Evolutionary conservation across 2,329 filamentous ascomycete genomes (phyloP).

Genomic region (Aureobasidium sp.): DNA sequence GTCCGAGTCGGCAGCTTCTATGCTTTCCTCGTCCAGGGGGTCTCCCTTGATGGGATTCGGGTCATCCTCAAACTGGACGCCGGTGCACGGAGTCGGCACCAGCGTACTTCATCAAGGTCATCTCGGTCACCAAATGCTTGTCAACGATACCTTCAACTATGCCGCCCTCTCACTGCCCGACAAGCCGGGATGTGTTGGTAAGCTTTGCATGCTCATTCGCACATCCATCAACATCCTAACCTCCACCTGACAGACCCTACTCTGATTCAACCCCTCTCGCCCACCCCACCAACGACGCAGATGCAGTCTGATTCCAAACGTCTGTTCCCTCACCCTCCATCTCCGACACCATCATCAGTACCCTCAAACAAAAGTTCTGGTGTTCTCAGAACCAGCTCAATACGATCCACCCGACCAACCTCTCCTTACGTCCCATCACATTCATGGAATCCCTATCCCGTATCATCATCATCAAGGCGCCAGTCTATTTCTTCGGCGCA

Average conservation of each 20-base stretch:
- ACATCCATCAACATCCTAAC: background rate
- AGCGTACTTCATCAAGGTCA: constrained; percentile 56
- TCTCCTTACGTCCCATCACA: constrained; percentile 20
- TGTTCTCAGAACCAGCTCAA: constrained; percentile 61
- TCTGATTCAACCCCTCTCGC: constrained; percentile 48
- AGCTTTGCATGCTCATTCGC: constrained; percentile 36
- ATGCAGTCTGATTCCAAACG: constrained; percentile 33
- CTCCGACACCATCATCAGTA: constrained; percentile 51
- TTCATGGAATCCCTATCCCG: constrained; percentile 47
- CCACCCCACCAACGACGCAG: constrained; percentile 34
- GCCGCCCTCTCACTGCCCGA: constrained; percentile 41
- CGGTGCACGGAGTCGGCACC: constrained; percentile 52
- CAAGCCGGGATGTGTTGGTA: constrained; percentile 44
- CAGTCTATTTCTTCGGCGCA: constrained; percentile 65
- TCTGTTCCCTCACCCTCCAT: constrained; percentile 46
- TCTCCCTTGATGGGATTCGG: constrained; percentile 54
- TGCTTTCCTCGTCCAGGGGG: constrained; percentile 44
- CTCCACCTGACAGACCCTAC: constrained; percentile 45
- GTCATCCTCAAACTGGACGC: constrained; percentile 51
- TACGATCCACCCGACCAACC: constrained; percentile 4
- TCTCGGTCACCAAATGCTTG: constrained; percentile 44
- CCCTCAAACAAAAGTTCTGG: constrained; percentile 42
- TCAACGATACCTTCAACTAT: constrained; percentile 51
- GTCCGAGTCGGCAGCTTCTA: constrained; percentile 46
- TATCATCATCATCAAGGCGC: constrained; percentile 43